Conservation (phyloP, 208 protist genomes). For the Trypanosoma platydactyli region DNA sequence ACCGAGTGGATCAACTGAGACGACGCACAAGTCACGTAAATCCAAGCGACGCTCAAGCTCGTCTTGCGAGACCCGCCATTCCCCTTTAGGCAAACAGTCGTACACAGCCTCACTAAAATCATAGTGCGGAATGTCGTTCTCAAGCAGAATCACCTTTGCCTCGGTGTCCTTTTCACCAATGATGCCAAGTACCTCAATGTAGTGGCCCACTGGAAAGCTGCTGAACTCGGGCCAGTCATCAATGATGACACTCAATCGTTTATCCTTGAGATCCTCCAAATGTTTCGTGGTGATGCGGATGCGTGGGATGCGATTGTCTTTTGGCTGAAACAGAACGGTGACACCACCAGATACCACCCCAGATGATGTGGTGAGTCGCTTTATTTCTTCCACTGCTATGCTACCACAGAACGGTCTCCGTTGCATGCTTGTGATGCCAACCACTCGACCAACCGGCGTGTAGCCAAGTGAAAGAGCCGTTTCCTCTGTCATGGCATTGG, state of each 20-base stretch:
- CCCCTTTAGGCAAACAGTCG: slow-evolving; percentile 85
- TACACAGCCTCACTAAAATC: slow-evolving; percentile 91
- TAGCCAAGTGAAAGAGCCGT: slow-evolving; percentile 65
- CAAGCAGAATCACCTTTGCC: slow-evolving; percentile 92
- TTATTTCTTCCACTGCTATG: slow-evolving; percentile 72
- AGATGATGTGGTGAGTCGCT: slow-evolving; percentile 29
- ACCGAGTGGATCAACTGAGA: slow-evolving; percentile 95
- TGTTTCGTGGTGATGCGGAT: slow-evolving; percentile 88
- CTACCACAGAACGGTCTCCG: slow-evolving; percentile 87
- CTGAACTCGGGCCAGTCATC: slow-evolving; percentile 92
- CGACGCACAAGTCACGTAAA: slow-evolving; percentile 83
- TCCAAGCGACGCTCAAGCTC: slow-evolving; percentile 80
- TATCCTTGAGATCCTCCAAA: slow-evolving; percentile 77
- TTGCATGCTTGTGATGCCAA: slow-evolving; percentile 66
- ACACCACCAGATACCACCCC: slow-evolving; percentile 48
- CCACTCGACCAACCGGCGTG: slow-evolving; percentile 63
- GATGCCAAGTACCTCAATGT: slow-evolving; percentile 91
- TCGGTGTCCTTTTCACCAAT: slow-evolving; percentile 95
- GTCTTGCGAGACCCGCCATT: slow-evolving; percentile 81
- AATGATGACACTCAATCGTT: slow-evolving; percentile 94
- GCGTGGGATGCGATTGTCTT: slow-evolving; percentile 85
- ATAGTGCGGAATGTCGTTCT: slow-evolving; percentile 93
- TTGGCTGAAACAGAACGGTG: slow-evolving; percentile 86
- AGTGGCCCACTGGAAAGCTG: slow-evolving; percentile 93
- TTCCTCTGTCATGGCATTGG: slow-evolving; percentile 36